A percentile compares a stretch with the other conserved stretches of the same genome.
These are phyloP conservation scores for Sungouiozyma intestinalis DNA, from an alignment of 805 yeast genomes.

Conservation along the genomic window DNA sequence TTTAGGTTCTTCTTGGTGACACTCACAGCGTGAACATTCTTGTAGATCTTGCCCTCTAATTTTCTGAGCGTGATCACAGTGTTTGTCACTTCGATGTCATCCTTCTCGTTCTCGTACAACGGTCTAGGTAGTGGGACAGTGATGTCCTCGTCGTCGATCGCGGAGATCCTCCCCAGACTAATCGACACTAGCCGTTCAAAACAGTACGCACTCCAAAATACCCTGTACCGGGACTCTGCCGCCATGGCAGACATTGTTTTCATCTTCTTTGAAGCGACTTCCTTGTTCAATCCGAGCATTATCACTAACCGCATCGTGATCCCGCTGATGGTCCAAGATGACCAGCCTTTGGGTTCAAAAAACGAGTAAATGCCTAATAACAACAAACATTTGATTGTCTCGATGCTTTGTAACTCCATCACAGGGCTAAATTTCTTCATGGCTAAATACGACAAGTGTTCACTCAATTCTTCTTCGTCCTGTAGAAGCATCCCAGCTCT, in stretches of 20 bases:
- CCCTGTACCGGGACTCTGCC: slow-evolving; percentile 35
- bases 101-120: slow-evolving; percentile 32
- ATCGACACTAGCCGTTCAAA: slow-evolving; percentile 40
- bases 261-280: slow-evolving; percentile 21
- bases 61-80: slow-evolving; percentile 35
- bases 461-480: slow-evolving; percentile 31
- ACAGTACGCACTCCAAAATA: slow-evolving; percentile 41
- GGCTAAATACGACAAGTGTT: slow-evolving; percentile 33
- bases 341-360: slow-evolving; percentile 39
- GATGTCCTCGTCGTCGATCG: slow-evolving; percentile 41
- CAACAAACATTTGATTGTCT: slow-evolving; percentile 33
- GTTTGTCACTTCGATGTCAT: slow-evolving; percentile 32
- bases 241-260: slow-evolving; percentile 27
- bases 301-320: slow-evolving; percentile 35
- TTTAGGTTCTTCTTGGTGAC: slow-evolving; percentile 27
- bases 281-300: slow-evolving; percentile 38
- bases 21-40: slow-evolving; percentile 36
- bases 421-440: slow-evolving; percentile 32
- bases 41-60: slow-evolving; percentile 39
- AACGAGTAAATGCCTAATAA: slow-evolving; percentile 41
- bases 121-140: slow-evolving; percentile 35
- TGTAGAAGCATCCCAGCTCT: slow-evolving; percentile 30
- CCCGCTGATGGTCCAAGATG: slow-evolving; percentile 45
- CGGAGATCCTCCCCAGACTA: slow-evolving; percentile 39
- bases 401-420: slow-evolving; percentile 32